Conservation (phyloP, 495 filamentous ascomycete species). For the Clavariopsis aquatica region DNA sequence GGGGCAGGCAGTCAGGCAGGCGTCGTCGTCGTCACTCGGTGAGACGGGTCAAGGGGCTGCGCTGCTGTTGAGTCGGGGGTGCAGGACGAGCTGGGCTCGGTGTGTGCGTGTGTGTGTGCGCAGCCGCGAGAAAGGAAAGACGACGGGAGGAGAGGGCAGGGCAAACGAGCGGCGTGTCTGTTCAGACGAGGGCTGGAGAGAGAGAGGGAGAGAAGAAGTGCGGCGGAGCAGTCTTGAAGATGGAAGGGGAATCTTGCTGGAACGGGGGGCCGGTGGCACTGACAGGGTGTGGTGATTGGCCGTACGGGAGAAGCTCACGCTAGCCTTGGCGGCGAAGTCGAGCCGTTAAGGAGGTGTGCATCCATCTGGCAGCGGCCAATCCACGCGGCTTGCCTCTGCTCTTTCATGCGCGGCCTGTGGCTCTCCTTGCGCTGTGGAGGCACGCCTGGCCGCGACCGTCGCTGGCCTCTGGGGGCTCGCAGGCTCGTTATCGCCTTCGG, state of each 20-base stretch:
- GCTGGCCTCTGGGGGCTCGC: too few species aligned
- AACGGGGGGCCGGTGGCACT: neutral
- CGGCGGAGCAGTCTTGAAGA: neutral
- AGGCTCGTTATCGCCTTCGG: too few species aligned
- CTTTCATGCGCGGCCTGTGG: too few species aligned
- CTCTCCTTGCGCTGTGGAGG: too few species aligned
- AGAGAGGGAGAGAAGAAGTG: constrained; percentile 5
- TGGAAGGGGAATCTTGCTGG: neutral
- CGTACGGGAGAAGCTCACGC: neutral
- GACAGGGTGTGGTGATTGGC: neutral
- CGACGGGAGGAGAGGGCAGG: neutral
- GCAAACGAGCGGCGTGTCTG: constrained; percentile 22
- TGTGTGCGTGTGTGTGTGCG: neutral
- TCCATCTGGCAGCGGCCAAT: too few species aligned
- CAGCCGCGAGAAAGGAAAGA: neutral
- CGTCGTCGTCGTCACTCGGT: neutral
- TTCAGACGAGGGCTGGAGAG: neutral
- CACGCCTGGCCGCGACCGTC: too few species aligned
- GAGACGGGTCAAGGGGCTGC: constrained; percentile 5
- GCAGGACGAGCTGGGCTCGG: neutral
- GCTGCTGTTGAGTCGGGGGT: constrained; percentile 6
- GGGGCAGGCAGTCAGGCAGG: constrained; percentile 7
- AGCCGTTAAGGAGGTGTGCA: neutral
- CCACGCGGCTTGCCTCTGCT: too few species aligned
- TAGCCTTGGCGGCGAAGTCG: neutral